These are phyloP conservation scores for Mucor irregularis DNA, from an alignment of 371 early-diverging fungal genomes.

Conservation along the genomic window DNA sequence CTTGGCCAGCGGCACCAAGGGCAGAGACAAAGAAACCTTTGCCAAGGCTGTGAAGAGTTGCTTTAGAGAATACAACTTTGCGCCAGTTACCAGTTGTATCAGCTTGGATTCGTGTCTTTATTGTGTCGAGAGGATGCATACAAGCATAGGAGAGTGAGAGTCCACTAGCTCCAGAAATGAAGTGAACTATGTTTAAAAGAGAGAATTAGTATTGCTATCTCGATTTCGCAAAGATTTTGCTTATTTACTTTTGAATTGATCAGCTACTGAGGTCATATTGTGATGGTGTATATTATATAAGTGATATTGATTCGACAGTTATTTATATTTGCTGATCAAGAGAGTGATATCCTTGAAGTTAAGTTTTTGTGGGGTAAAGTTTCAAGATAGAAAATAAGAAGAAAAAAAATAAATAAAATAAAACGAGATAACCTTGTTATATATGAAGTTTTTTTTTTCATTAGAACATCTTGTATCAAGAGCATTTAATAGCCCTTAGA, in stretches of 20 bases:
- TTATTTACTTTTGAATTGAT: slow-evolving; percentile 26
- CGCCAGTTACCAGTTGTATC: slow-evolving; percentile 45
- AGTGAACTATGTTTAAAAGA: slow-evolving; percentile 51
- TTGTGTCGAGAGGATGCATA: slow-evolving; percentile 76
- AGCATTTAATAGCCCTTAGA: slow-evolving; percentile 5
- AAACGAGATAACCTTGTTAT: neutral
- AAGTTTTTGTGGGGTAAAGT: too few relatives aligned
- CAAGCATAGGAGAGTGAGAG: slow-evolving; percentile 68
- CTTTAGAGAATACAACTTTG: slow-evolving; percentile 49
- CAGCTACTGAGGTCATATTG: neutral
- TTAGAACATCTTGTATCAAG: neutral
- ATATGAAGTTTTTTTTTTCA: too few relatives aligned
- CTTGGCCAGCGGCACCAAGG: slow-evolving; percentile 75
- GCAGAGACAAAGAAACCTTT: slow-evolving; percentile 72
- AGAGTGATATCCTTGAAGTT: too few relatives aligned
- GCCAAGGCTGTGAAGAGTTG: slow-evolving; percentile 56
- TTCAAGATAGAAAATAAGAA: neutral
- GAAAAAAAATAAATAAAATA: neutral
- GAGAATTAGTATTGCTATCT: too few relatives aligned
- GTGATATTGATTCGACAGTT: too few relatives aligned
- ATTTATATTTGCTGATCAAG: too few relatives aligned
- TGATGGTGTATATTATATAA: neutral
- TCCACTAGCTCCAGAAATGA: slow-evolving; percentile 66
- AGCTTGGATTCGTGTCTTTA: slow-evolving; percentile 71
- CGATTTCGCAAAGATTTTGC: too few relatives aligned